Evolutionary conservation across 352 stramenopile genomes (phyloP).

Genomic region (Phytophthora tubulina): DNA sequence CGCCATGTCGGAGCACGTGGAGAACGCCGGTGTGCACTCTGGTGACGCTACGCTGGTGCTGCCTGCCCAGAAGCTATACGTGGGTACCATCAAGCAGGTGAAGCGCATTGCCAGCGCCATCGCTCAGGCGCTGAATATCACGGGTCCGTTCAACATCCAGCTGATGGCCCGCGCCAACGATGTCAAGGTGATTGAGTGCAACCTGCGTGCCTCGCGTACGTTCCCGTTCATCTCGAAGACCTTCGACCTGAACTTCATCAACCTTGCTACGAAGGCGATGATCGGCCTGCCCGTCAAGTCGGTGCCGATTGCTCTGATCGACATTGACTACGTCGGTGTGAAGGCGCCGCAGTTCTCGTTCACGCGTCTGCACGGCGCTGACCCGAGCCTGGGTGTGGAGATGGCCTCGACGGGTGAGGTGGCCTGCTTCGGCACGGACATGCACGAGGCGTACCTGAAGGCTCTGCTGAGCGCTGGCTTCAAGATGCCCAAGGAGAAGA

Average conservation of each 20-base stretch:
- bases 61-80: conserved; percentile 97
- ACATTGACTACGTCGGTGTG: conserved; percentile 95
- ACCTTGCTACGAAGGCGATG: conserved; percentile 95
- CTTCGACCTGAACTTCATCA: conserved; percentile 99
- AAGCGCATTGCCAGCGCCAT: conserved; percentile 96
- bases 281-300: conserved; percentile 91
- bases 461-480: conserved; percentile 79
- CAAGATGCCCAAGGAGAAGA: conserved; percentile 88
- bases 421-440: conserved; percentile 96
- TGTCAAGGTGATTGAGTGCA: conserved; percentile 99
- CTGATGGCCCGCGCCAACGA: conserved; percentile 98
- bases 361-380: conserved; percentile 91
- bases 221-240: conserved; percentile 99
- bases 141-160: conserved; percentile 99
- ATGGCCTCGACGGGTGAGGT: conserved; percentile 98
- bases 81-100: conserved; percentile 97
- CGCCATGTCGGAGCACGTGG: conserved; percentile 99
- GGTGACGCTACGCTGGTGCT: conserved; percentile 98
- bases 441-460: conserved; percentile 97
- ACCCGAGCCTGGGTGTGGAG: conserved; percentile 96
- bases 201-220: conserved; percentile 97
- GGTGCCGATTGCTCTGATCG: conserved; percentile 96
- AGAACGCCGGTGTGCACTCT: conserved; percentile 99
- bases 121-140: conserved; percentile 96
- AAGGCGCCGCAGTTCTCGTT: conserved; percentile 97